Base-by-base conservation (phyloP, 208 protist species). In the Leishmania tarentolae region DNA sequence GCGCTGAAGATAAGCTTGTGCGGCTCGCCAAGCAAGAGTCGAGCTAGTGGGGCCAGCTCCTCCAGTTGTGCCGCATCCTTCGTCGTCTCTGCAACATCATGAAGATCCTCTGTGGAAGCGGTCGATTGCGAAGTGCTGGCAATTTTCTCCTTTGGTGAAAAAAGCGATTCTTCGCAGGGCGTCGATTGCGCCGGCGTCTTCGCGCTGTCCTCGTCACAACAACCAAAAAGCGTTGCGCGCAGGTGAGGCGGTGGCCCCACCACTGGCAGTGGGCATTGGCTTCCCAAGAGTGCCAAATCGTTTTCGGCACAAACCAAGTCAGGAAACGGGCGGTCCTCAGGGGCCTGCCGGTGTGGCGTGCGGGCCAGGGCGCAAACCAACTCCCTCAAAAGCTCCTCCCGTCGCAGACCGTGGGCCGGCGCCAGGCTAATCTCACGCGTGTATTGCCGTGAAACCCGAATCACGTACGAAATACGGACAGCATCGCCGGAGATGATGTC, bases 1-100 rank as follows among this genome's bases (percentile, higher is more conserved):
- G 91, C 86, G 53, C 79, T 87, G 85, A 92, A 97, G 63, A 95
- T 76, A 24, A 97, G 86, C 72, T 91, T 87, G 78, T 94, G 90
- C 40, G 93, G 91, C 79, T 93, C 92, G 37, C 65, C 75, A 5
- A 97, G 84, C 17, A 97, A 70, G 24, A 77, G 65, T 19, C 78
- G 79, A 28, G 83, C 50, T n/a, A 97, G 80, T 15, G 82, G 85
- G 0, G 74, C 73, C 46, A 97, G 70, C 40, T 85, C 50, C 24
- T 35, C n/a, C 76, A 93, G 74, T 75, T 37, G 80, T 15, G 21
- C 84, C n/a, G 76, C 59, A 3, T 87, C 85, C 5, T 76, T 46
- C 5, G 70, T 13, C n/a, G 42, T 57, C 70, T 13, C 47, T 42
- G n/a, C 70, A 19, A 40, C 17, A 40, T 28, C 13, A 72, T 72